These are phyloP conservation scores for Musa itinerans DNA, from an alignment of 176 grass and related monocot species.

Conservation along the genomic window DNA sequence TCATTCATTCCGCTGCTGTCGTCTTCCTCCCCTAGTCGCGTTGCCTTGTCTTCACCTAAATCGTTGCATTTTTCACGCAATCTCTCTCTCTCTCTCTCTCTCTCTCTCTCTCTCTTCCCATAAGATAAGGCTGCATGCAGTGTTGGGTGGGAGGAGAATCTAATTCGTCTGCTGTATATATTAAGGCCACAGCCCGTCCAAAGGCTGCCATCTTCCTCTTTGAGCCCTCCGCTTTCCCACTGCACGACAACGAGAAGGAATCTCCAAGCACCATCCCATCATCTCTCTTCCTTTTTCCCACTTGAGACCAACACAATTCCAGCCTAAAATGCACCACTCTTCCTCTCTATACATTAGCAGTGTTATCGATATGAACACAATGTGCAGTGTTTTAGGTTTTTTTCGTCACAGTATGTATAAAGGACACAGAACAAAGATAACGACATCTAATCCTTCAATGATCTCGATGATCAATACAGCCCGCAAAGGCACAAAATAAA, in stretches of 20 bases:
- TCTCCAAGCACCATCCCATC: neutral
- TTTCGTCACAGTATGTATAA: no score
- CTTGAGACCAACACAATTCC: neutral
- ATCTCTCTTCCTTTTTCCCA: neutral
- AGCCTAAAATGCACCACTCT: neutral
- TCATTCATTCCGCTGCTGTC: no score
- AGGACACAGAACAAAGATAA: no score
- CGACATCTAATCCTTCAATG: no score
- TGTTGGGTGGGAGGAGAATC: slow-evolving; percentile 1
- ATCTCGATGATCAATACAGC: no score
- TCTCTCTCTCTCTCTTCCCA: neutral
- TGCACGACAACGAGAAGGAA: slow-evolving; percentile 1
- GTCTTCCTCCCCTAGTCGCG: no score
- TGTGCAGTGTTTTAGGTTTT: no score
- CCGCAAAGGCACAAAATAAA: no score
- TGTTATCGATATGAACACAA: no score
- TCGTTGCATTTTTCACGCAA: neutral
- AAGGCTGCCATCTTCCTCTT: slow-evolving; percentile 2
- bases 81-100: neutral
- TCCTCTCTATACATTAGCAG: neutral
- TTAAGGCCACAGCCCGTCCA: neutral
- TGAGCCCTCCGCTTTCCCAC: neutral
- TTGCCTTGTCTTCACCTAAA: no score
- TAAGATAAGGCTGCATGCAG: neutral
- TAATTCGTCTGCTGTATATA: neutral